Base-by-base conservation (phyloP, 208 protist species). In the Acanthamoeba sp. region DNA sequence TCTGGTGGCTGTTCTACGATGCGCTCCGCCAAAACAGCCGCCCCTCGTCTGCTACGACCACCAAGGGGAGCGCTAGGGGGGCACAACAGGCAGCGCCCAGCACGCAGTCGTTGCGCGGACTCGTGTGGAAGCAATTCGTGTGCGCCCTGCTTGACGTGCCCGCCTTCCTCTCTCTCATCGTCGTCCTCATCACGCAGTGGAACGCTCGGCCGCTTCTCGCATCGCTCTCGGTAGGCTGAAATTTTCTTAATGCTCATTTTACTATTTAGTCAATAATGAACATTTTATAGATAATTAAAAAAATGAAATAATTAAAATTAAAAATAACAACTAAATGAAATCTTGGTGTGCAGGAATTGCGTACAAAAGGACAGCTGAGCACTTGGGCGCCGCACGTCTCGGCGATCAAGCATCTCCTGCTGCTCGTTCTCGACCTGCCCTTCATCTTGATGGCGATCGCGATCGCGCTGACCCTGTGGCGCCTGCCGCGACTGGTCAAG, bases 121-220 rank as follows among this genome's bases (percentile, higher is more conserved):
- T 4, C 42, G 73, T 90, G 42, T 20, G 27, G 22, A 3, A 59
- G 10, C 82, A 90, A 24, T 90, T 90, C 50, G 22, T 42, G 20
- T 90, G 45, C 52, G 45, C 55, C 24, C 29, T 90, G 20, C 29
- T 90, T 1, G 82, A 90, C 34, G 18, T 90, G 20, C 82, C 82
- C 7, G 42, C 82, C 1, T 66, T 90, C 48, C 12, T 90, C 52
- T 90, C 50, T 50, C 10, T 27, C n/a, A 29, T 62, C 18, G 1
- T 90, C 14, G 52, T 90, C 12, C 0, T 90, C 14, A 16, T 84
- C 73, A 84, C 73, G n/a, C 7, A 22, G 38, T 84, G 73, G 73
- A 84, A 84, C 10, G 73, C 73, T 24, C 14, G 73, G 5, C 38
- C 34, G 6, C 73, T 84, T 4, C 7, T 84, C 73, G 69, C 27